phyloP scores from a whole-genome alignment of 2,329 filamentous ascomycete species.

The Neoscytalidium dimidiatum region DNA sequence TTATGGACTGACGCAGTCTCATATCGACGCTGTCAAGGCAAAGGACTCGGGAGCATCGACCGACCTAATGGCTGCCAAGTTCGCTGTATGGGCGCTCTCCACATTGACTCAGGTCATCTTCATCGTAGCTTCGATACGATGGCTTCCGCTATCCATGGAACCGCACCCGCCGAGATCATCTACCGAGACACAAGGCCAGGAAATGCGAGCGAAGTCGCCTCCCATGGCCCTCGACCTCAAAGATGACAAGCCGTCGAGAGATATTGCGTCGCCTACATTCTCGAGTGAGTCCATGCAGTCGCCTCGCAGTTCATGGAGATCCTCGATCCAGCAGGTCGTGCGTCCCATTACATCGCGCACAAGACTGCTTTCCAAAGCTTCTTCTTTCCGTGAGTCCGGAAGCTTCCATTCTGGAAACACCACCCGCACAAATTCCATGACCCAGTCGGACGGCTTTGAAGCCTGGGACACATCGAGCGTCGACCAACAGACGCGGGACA shows the following conservation, averaged over 20 bases:
- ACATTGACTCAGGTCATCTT: constrained; percentile 33
- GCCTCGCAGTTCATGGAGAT: constrained; percentile 34
- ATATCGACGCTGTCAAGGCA: constrained; percentile 19
- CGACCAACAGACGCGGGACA: constrained; percentile 62
- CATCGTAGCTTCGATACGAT: constrained; percentile 23
- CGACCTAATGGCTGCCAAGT: constrained; percentile 36
- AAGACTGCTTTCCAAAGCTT: constrained; percentile 28
- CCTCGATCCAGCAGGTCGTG: constrained; percentile 40
- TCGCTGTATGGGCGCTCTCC: constrained; percentile 36
- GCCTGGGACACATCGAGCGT: constrained; percentile 74
- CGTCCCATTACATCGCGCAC: constrained; percentile 40
- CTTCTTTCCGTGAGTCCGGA: constrained; percentile 32
- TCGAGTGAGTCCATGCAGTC: constrained; percentile 38
- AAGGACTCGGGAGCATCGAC: constrained; percentile 23
- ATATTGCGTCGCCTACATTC: constrained; percentile 37
- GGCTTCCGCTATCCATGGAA: constrained; percentile 23
- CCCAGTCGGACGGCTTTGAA: constrained; percentile 64
- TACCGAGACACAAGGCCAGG: constrained; percentile 37
- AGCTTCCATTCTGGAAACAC: constrained; percentile 34
- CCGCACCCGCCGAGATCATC: constrained; percentile 24
- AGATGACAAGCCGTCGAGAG: neutral
- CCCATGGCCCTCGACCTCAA: constrained; percentile 25
- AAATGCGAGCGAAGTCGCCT: constrained; percentile 30
- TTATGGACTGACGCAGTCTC: constrained; percentile 12
- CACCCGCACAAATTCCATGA: constrained; percentile 24